These are phyloP conservation scores for Rhizophora apiculata DNA, from an alignment of 345 rosid species.

Conservation along the genomic window DNA sequence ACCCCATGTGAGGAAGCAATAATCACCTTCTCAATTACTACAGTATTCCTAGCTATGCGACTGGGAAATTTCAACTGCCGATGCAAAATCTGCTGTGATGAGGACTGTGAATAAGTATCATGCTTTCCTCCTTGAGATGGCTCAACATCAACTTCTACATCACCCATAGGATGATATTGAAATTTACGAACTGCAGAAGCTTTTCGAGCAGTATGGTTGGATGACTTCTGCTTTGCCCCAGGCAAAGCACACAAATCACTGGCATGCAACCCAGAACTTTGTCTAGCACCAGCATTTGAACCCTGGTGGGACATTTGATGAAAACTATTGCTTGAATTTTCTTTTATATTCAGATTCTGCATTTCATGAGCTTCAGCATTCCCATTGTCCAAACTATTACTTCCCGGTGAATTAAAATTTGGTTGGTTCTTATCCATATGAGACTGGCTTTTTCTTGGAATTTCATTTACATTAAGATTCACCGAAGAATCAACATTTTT, in stretches of 20 bases:
- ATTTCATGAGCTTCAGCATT: slow-evolving; percentile 25
- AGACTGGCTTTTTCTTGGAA: slow-evolving; percentile 26
- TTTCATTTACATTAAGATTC: slow-evolving; percentile 29
- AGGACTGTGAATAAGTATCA: slow-evolving; percentile 30
- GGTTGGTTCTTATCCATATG: slow-evolving; percentile 38
- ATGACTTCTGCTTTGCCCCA: slow-evolving; percentile 47
- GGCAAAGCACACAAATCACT: slow-evolving; percentile 38
- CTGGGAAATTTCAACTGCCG: slow-evolving; percentile 41
- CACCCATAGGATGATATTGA: slow-evolving; percentile 96
- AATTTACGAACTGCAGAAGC: slow-evolving; percentile 57
- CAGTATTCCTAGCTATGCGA: slow-evolving; percentile 37
- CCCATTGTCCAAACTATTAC: slow-evolving; percentile 37
- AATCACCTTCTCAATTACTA: slow-evolving; percentile 54
- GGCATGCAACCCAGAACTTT: slow-evolving; percentile 45
- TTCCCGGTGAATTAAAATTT: slow-evolving; percentile 46
- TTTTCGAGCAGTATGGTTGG: slow-evolving; percentile 38
- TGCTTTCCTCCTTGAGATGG: slow-evolving; percentile 39
- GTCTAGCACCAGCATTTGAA: slow-evolving; percentile 33
- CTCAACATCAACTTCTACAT: slow-evolving; percentile 52
- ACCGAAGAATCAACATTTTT: slow-evolving; percentile 37
- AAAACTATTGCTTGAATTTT: slow-evolving; percentile 36
- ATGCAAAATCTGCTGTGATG: slow-evolving; percentile 31
- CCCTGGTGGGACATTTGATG: slow-evolving; percentile 31
- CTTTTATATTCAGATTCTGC: slow-evolving; percentile 34
- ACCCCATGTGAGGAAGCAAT: not conserved